Base-by-base conservation (phyloP, 306 rosid genomes). In the Quercus rubra region DNA sequence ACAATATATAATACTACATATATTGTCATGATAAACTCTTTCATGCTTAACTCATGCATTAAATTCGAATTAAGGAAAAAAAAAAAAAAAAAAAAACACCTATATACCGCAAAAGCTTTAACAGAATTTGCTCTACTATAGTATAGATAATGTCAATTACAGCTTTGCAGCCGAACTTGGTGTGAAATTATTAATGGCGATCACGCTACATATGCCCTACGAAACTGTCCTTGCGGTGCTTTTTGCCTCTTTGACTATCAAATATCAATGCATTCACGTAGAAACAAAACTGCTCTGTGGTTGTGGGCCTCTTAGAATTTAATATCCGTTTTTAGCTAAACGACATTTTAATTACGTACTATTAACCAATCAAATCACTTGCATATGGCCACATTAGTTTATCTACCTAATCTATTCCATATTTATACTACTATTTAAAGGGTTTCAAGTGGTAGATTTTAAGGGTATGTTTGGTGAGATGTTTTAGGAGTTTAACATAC, bases 311-410 rank as follows among this genome's bases (percentile, higher is more conserved):
- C 63, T 59, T 21, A 59, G 31, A 59, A 23, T 23, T 20, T 59
- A 62, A 15, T 41, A 17, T 23, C 7, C 63, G 57, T 62, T 79
- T 73, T 63, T 57, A 41, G 73, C 23, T 72, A 79, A 72, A 79
- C 76, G 72, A 23, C 52, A 6, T 46, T 19, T 69, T 41, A 41
- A 41, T 28, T 35, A 38, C 15, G 51, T 69, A 6, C 49, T 1
- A 31, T 68, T 30, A 41, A 6, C 49, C 73, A 19, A 56, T 3
- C 61, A 27, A 38, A 4, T 6, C 49, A 59, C 66, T 59, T 11
- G 30, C 66, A 20, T 23, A 15, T 41, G 46, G 46, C 3, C 46
- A 7, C 46, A 8, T 41, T 41, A 41, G 11, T 41, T 41, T 41
- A 41, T 41, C 11, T 41, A 8, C 3, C 46, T 41, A 41, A 2